Conservation (phyloP, 768 basidiomycete species). For the Dioszegia crocea region DNA sequence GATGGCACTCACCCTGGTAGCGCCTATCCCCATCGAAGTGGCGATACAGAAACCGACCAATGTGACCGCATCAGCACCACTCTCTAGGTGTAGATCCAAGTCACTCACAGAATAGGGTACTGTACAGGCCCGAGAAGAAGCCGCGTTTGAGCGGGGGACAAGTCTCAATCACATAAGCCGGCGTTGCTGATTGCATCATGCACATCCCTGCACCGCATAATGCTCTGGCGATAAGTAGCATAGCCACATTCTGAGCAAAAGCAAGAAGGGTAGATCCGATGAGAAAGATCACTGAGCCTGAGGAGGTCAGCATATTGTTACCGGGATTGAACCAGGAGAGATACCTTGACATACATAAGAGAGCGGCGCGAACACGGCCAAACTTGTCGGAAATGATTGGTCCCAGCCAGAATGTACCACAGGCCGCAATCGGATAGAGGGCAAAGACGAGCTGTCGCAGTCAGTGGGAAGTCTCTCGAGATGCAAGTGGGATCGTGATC, state of each 20-base stretch:
- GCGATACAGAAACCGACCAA: slow-evolving; percentile 17
- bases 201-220: slow-evolving; percentile 26
- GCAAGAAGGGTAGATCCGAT: slow-evolving; percentile 22
- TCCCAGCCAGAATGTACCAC: slow-evolving; percentile 33
- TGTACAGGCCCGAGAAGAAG: slow-evolving; percentile 8
- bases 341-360: slow-evolving; percentile 17
- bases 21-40: slow-evolving; percentile 16
- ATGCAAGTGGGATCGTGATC: no score
- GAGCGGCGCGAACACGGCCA: slow-evolving; percentile 27
- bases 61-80: background rate
- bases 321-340: no score
- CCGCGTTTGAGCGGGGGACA: slow-evolving; percentile 26
- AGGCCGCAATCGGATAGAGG: slow-evolving; percentile 35
- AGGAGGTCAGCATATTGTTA: background rate
- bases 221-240: slow-evolving; percentile 28
- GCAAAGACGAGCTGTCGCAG: slow-evolving; percentile 27
- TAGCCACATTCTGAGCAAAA: slow-evolving; percentile 23
- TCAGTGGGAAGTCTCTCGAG: background rate
- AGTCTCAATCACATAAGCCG: slow-evolving; percentile 28
- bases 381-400: slow-evolving; percentile 25
- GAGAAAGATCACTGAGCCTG: slow-evolving; percentile 20
- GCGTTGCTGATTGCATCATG: slow-evolving; percentile 29
- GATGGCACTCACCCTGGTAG: slow-evolving; percentile 12
- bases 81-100: background rate
- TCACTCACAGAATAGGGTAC: background rate